Evolutionary conservation across 257 asterid species (phyloP).

Genomic region (Jacaranda mimosifolia): DNA sequence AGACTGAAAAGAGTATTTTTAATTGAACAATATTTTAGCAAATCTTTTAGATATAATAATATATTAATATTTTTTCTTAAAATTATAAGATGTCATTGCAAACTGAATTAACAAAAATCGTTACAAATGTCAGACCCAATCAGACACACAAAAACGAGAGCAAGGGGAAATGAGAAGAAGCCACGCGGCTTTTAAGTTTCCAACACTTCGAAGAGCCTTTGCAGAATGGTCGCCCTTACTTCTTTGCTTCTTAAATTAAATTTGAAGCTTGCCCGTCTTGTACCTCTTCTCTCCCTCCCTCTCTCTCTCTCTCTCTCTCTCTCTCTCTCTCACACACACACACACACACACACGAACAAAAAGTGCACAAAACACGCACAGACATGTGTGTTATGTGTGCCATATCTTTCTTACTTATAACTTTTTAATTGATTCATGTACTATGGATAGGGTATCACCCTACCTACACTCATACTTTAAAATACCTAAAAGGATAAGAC

Average conservation of each 20-base stretch:
- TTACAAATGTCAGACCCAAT: constrained; percentile 26
- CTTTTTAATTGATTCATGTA: no score
- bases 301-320: constrained; percentile 15
- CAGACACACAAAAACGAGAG: constrained; percentile 36
- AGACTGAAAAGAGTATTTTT: no score
- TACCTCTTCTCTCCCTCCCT: constrained; percentile 36
- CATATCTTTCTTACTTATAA: no score
- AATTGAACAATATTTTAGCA: no score
- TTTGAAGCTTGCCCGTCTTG: constrained; percentile 48
- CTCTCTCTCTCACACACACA: not conserved
- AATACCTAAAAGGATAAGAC: no score
- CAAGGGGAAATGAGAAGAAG: constrained; percentile 42
- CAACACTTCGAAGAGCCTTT: constrained; percentile 45
- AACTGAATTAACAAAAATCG: not conserved
- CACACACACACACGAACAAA: constrained; percentile 18
- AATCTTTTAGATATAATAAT: no score
- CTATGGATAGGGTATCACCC: no score
- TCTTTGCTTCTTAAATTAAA: not conserved
- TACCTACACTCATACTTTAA: no score
- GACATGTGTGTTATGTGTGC: no score
- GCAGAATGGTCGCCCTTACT: constrained; percentile 43
- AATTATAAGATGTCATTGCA: not conserved
- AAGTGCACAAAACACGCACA: no score
- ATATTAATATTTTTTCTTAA: not conserved
- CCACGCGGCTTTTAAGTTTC: constrained; percentile 47